Base-by-base conservation (phyloP, 306 rosid species). In the Gleditsia sinensis region DNA sequence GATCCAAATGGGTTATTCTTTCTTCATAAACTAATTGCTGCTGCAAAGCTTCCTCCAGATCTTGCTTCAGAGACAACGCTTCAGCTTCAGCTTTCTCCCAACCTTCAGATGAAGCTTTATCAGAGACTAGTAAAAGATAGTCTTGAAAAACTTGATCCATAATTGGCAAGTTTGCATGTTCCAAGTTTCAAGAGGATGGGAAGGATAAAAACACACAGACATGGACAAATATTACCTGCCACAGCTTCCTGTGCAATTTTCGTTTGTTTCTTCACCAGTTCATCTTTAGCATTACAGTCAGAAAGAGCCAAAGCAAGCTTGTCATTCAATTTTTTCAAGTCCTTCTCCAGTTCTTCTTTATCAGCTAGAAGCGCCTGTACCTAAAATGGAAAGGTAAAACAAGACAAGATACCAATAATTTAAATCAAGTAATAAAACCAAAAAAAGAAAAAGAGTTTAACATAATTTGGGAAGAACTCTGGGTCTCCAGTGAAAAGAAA, bases 1-100 rank as follows among this genome's bases (percentile, higher is more conserved):
- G 85, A 84, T 88, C 88, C 79, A 88, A 72, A 72, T 88, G 88
- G 43, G 78, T 54, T 69, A 86, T 32, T 74, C 91, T 78, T 65
- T 88, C 93, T 80, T 86, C 89, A 33, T 78, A 62, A 60, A 69
- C 75, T 48, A 72, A 59, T 81, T 72, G 72, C 55, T 80, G 83
- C 71, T 75, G 84, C 25, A 75, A 78, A 46, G 87, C 72, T 69
- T 80, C 82, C 50, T 86, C 85, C 24, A 84, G 67, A 75, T 83
- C 87, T 64, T n/a, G 68, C 79, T 82, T 88, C 60, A 84, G 67
- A 54, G 75, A 59, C 37, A 49, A 69, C 0, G 70, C 78, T 58
- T 84, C 89, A 32, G 86, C 72, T 77, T 86, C 82, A 21, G 82
- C 76, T 76, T 86, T 88, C 78, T 84, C 90, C 91, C 89, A 84